phyloP scores from a whole-genome alignment of 176 grass and related monocot species.

The Musa beccarii region DNA sequence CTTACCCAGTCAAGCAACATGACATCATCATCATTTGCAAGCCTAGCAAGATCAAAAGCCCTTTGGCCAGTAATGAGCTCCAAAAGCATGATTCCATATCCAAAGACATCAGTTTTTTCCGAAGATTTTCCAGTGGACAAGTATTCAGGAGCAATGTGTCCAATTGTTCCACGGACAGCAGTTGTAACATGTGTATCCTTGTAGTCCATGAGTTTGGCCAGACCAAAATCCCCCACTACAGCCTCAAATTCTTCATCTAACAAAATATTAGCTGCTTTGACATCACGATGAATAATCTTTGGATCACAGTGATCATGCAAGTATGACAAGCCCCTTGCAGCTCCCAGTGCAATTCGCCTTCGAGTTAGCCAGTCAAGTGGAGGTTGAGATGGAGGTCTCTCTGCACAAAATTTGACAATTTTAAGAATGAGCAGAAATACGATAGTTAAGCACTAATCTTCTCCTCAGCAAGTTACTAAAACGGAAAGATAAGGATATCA shows the following conservation, averaged over 20 bases:
- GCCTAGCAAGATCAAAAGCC: conserved; percentile 18
- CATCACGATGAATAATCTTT: not conserved
- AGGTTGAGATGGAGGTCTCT: conserved; percentile 15
- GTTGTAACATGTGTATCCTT: not conserved
- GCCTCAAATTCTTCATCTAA: not conserved
- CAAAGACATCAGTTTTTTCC: not conserved
- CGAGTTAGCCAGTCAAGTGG: conserved; percentile 30
- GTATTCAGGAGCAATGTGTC: not conserved
- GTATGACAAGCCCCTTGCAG: conserved; percentile 31
- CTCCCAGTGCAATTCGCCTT: conserved; percentile 30
- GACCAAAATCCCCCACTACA: not conserved
- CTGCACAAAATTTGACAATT: not conserved
- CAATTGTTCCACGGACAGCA: not conserved
- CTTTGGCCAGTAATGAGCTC: conserved; percentile 18
- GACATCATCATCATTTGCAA: conserved; percentile 23
- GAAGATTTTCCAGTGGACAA: not conserved
- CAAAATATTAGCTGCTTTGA: not conserved
- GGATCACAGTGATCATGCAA: conserved; percentile 19
- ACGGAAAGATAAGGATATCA: too few relatives aligned
- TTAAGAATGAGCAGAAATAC: too few relatives aligned
- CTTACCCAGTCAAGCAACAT: conserved; percentile 21
- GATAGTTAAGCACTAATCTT: too few relatives aligned
- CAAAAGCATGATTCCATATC: conserved; percentile 7
- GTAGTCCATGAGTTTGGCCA: not conserved
- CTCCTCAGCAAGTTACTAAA: too few relatives aligned